Evolutionary conservation across 2,329 filamentous ascomycete genomes (phyloP), one percentile per base, ranked within the genome.

Genomic region (Trichoderma guizhouense): DNA sequence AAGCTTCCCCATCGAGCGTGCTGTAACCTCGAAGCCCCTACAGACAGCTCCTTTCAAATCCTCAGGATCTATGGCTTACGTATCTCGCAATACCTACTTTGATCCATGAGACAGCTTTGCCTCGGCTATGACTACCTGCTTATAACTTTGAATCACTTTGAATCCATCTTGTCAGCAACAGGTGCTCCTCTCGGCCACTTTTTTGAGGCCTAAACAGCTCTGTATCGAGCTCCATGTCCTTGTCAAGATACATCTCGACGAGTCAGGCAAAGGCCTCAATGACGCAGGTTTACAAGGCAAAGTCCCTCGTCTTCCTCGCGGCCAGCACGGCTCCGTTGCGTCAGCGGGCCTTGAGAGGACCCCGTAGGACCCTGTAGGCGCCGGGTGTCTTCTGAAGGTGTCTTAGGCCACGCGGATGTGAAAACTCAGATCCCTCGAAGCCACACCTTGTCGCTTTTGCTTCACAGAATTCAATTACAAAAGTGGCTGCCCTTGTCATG

Each of bases 391-490:
- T 51, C 2, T 30, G 14, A 32, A 15, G 43, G 26, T 28, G 12
- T n/a, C 51, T 3, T 11, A 21, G 36, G 14, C 55, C 24, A 57
- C 26, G 51, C 47, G 61, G 24, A 36, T 28, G 15, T 12, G 47
- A 63, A 63, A 70, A 55, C 30, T 47, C 30, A 43, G 43, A 55
- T 55, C 58, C 7, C 30, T 55, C 15, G 43, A 55, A 53, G 67
- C 32, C 67, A 51, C 55, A 60, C 26, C 47, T 60, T 26, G 26
- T 70, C 18, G 21, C 18, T 36, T 62, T 70, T 30, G 24, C 63
- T 68, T 72, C 70, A 63, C 70, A 72, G 63, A 72, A 63, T 67
- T 62, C 28, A 62, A 72, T 72, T 72, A 63, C 70, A 63, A 62
- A 68, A 57, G 70, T 72, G 63, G 70, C 69, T 64, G 63, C 58